A percentile compares a stretch with the other conserved stretches of the same genome.
phyloP scores from a whole-genome alignment of 2,329 filamentous ascomycete species.

The Huntiella bhutanensis region DNA sequence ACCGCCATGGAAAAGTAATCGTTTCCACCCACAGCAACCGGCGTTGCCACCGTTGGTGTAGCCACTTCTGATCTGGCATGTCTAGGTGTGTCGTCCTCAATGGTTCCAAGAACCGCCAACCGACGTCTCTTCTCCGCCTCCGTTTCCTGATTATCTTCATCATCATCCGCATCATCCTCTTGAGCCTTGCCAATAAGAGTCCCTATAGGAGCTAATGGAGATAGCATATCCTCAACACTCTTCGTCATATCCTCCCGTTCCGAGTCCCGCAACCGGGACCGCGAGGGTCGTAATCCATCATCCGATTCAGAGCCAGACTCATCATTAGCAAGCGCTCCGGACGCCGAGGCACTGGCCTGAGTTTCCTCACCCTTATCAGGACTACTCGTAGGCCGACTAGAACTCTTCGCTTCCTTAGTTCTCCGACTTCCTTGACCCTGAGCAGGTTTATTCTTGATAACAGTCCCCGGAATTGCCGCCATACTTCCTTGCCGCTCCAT shows the following conservation, averaged over 20 bases:
- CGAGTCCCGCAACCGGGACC: not conserved
- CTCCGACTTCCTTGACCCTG: not conserved
- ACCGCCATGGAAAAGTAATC: not conserved
- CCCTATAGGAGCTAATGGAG: not conserved
- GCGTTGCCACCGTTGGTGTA: conserved; percentile 12
- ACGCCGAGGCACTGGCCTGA: not conserved
- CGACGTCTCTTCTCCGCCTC: conserved; percentile 55
- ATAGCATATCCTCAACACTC: not conserved
- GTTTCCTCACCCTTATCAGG: not conserved
- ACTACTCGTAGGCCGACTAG: no score
- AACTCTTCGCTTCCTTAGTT: no score
- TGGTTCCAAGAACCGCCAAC: conserved; percentile 52
- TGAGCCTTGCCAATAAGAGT: not conserved
- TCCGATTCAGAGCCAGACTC: not conserved
- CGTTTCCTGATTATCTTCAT: conserved; percentile 52
- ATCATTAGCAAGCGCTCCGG: not conserved
- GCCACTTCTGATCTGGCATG: conserved; percentile 13
- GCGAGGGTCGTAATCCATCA: not conserved
- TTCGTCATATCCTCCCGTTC: not conserved
- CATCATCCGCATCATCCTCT: not conserved
- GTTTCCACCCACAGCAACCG: not conserved
- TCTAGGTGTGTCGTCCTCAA: conserved; percentile 16
- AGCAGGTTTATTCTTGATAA: conserved; percentile 1
- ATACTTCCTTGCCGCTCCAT: conserved; percentile 17
- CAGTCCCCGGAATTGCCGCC: not conserved